Conservation (phyloP, 768 basidiomycete species). For the Russula brevipes region DNA sequence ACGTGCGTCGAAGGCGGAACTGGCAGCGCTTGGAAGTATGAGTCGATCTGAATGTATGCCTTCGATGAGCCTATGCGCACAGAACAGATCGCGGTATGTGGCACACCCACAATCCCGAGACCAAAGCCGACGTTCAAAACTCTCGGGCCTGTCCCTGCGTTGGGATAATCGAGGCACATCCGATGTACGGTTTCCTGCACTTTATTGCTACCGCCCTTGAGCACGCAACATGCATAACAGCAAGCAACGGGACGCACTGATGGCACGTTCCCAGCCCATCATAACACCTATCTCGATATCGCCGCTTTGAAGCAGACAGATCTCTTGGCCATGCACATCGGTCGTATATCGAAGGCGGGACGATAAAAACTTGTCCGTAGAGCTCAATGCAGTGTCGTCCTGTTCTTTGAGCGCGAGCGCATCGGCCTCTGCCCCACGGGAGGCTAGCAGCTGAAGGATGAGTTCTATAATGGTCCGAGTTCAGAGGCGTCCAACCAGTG, state of each 20-base stretch:
- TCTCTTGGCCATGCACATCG: constrained; percentile 73
- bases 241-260: constrained; percentile 47
- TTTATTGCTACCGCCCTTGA: constrained; percentile 33
- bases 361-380: constrained; percentile 63
- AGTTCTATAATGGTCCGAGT: constrained; percentile 46
- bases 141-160: constrained; percentile 44
- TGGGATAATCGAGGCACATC: constrained; percentile 53
- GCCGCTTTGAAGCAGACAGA: constrained; percentile 64
- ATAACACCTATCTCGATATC: constrained; percentile 89
- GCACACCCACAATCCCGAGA: constrained; percentile 70
- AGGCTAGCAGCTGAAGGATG: constrained; percentile 58
- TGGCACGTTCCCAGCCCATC: constrained; percentile 96
- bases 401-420: constrained; percentile 42
- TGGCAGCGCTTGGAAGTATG: constrained; percentile 63
- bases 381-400: constrained; percentile 55
- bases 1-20: constrained; percentile 65
- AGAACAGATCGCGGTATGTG: not conserved
- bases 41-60: constrained; percentile 60
- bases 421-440: constrained; percentile 34
- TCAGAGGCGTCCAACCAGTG: not conserved
- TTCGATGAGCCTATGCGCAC: not conserved
- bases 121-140: constrained; percentile 93
- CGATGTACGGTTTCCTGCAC: constrained; percentile 73
- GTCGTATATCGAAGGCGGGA: constrained; percentile 62
- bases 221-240: not conserved